A percentile compares a stretch with the other conserved stretches of the same genome.
Conservation (phyloP, 2,329 filamentous ascomycete species). For the Cordyceps cateniannulata region DNA sequence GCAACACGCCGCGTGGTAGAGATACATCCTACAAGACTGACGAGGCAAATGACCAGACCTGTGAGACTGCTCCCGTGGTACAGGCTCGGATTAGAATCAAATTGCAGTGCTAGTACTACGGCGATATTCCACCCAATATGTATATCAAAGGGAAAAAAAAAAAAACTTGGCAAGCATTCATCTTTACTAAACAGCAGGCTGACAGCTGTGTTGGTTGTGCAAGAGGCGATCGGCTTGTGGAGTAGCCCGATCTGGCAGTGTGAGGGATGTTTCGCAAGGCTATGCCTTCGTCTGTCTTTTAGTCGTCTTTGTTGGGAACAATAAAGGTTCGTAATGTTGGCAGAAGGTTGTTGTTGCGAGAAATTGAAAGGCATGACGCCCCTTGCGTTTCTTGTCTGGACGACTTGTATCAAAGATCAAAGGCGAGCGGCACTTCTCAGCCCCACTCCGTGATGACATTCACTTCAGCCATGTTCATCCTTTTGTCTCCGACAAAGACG, state of each 20-base stretch:
- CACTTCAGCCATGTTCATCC: background rate
- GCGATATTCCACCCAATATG: too few species aligned
- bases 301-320: background rate
- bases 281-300: background rate
- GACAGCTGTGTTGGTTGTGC: background rate
- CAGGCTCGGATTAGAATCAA: background rate
- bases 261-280: background rate
- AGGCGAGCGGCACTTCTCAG: background rate
- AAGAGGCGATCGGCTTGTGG: background rate
- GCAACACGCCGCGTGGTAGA: background rate
- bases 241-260: background rate
- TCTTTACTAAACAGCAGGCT: background rate
- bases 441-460: conserved; percentile 1
- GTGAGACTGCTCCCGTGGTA: background rate
- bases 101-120: too few species aligned
- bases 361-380: too few species aligned
- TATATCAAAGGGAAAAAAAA: too few species aligned
- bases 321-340: background rate
- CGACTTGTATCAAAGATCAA: too few species aligned
- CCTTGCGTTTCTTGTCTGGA: background rate
- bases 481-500: background rate
- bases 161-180: background rate
- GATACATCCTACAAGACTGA: background rate
- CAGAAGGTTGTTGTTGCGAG: too few species aligned
- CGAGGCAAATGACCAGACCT: background rate